Percentiles rank a stretch among this genome's conserved stretches.
These are phyloP conservation scores for Triangularia verruculosa DNA, from an alignment of 2,329 filamentous ascomycete species.

Conservation along the genomic window DNA sequence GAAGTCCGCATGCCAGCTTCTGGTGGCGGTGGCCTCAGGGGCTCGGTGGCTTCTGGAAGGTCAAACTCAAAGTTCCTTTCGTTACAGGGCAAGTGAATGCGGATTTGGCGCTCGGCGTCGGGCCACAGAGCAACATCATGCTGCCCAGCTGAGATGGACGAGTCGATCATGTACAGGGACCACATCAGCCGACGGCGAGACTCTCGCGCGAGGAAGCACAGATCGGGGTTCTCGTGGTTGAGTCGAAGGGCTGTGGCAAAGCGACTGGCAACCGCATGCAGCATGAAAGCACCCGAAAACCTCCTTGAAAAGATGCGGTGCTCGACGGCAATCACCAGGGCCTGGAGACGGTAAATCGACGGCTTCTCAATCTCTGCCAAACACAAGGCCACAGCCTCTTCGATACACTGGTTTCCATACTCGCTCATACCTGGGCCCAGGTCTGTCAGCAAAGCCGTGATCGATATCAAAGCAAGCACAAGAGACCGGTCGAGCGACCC, in stretches of 20 bases:
- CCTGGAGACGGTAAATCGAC: slow-evolving; percentile 54
- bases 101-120: slow-evolving; percentile 39
- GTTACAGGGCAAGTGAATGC: slow-evolving; percentile 48
- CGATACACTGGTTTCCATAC: slow-evolving; percentile 53
- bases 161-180: slow-evolving; percentile 48
- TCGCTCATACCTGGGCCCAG: slow-evolving; percentile 51
- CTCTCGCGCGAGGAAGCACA: slow-evolving; percentile 45
- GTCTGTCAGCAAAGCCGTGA: slow-evolving; percentile 55
- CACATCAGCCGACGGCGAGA: slow-evolving; percentile 47
- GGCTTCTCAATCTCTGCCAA: slow-evolving; percentile 50
- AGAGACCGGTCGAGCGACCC: slow-evolving; percentile 55
- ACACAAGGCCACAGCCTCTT: slow-evolving; percentile 53
- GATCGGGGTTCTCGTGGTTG: slow-evolving; percentile 46
- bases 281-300: slow-evolving; percentile 47
- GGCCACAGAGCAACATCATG: slow-evolving; percentile 47
- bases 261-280: slow-evolving; percentile 44
- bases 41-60: slow-evolving; percentile 53
- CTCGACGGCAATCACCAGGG: slow-evolving; percentile 46
- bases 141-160: slow-evolving; percentile 45
- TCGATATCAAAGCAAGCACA: slow-evolving; percentile 53
- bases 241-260: slow-evolving; percentile 49
- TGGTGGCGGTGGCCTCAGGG: slow-evolving; percentile 43
- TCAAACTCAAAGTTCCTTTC: slow-evolving; percentile 56
- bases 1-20: slow-evolving; percentile 39
- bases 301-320: slow-evolving; percentile 45